phyloP scores from a whole-genome alignment of 768 basidiomycete genomes.

The Sarcodon sp. region DNA sequence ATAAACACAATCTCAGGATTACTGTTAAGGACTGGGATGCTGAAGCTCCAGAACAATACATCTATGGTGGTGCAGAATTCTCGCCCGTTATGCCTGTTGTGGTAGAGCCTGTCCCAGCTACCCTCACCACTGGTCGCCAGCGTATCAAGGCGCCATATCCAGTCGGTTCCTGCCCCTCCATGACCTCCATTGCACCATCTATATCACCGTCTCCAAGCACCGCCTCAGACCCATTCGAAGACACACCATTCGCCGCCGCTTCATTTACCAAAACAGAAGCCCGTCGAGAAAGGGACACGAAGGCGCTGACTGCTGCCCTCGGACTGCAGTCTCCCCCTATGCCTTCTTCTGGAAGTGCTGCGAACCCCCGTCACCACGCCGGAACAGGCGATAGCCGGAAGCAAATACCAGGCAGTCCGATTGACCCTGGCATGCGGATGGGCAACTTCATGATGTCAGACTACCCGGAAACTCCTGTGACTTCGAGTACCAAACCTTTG shows the following conservation, averaged over 20 bases:
- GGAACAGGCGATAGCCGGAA: constrained; percentile 23
- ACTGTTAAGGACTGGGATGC: background rate
- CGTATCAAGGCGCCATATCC: constrained; percentile 58
- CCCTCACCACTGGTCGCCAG: constrained; percentile 29
- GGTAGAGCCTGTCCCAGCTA: constrained; percentile 12
- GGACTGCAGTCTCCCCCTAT: constrained; percentile 26
- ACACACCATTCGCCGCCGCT: constrained; percentile 18
- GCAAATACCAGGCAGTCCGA: constrained; percentile 10
- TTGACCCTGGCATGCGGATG: constrained; percentile 33
- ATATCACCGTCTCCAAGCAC: constrained; percentile 9
- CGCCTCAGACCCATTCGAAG: constrained; percentile 20
- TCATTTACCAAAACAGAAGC: constrained; percentile 28
- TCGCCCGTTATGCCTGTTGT: constrained; percentile 26
- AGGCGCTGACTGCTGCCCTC: constrained; percentile 25
- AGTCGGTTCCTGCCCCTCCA: constrained; percentile 38
- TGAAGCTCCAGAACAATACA: constrained; percentile 7
- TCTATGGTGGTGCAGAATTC: constrained; percentile 44
- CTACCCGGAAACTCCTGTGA: constrained; percentile 14
- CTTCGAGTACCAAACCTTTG: constrained; percentile 6
- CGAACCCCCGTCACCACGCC: constrained; percentile 66
- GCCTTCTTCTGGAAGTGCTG: constrained; percentile 51
- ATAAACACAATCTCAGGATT: background rate
- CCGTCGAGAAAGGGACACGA: constrained; percentile 25
- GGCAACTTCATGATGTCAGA: constrained; percentile 55
- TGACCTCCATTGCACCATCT: constrained; percentile 15